A percentile compares a stretch with the other conserved stretches of the same genome.
Conservation (phyloP, 2,329 filamentous ascomycete genomes). For the Hortaea sp. region DNA sequence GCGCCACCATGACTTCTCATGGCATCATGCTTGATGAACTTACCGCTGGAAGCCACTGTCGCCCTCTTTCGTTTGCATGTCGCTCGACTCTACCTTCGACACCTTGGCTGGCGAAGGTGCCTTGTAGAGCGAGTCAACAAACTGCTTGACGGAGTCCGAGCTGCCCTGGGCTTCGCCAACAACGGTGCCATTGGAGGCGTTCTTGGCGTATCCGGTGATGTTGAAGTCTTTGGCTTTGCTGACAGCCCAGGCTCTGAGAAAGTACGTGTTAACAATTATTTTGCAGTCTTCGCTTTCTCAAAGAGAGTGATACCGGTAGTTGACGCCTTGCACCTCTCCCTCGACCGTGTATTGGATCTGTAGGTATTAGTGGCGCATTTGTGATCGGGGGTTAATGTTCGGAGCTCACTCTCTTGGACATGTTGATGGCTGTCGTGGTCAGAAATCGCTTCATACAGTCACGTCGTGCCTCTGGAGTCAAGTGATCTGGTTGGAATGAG, state of each 20-base stretch:
- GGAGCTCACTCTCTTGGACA: constrained; percentile 22
- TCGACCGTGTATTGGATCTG: constrained; percentile 40
- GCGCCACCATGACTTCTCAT: neutral
- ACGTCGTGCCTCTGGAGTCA: neutral
- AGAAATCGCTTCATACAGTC: constrained; percentile 2
- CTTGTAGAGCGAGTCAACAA: constrained; percentile 64
- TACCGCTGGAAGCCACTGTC: constrained; percentile 52
- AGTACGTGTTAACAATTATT: neutral
- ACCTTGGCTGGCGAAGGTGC: constrained; percentile 67
- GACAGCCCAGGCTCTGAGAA: constrained; percentile 29
- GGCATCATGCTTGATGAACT: constrained; percentile 3
- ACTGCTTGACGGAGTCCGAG: constrained; percentile 52
- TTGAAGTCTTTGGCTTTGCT: constrained; percentile 34
- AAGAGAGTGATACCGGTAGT: constrained; percentile 34
- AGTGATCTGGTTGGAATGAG: too few species aligned
- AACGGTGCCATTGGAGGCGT: constrained; percentile 33
- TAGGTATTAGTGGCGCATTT: neutral
- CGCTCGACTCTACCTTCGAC: constrained; percentile 59
- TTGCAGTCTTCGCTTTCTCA: neutral
- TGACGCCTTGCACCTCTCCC: constrained; percentile 41
- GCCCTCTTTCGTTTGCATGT: constrained; percentile 53
- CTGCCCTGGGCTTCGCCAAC: constrained; percentile 80
- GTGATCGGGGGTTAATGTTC: neutral
- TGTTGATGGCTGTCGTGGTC: constrained; percentile 1
- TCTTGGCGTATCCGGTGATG: constrained; percentile 38